phyloP scores from a whole-genome alignment of 108 stramenopile species.

The Pelagomonas calceolata region DNA sequence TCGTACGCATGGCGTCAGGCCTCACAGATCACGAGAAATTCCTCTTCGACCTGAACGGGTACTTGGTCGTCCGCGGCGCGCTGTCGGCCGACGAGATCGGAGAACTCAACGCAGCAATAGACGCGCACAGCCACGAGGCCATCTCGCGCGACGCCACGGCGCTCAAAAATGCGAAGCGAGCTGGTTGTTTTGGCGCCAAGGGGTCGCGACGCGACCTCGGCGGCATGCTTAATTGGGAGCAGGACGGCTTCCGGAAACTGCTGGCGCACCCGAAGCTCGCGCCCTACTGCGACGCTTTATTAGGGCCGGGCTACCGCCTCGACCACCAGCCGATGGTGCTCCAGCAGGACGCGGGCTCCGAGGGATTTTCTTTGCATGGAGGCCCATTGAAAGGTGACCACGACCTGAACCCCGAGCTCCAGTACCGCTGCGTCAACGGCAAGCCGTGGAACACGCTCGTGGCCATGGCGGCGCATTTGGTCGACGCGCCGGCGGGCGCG shows the following conservation, averaged over 20 bases:
- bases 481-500: slow-evolving; percentile 43
- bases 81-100: slow-evolving; percentile 62
- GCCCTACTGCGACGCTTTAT: slow-evolving; percentile 64
- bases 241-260: slow-evolving; percentile 63
- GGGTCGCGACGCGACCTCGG: slow-evolving; percentile 75
- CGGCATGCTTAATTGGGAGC: slow-evolving; percentile 63
- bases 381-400: slow-evolving; percentile 72
- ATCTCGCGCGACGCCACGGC: slow-evolving; percentile 49
- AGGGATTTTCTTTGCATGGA: slow-evolving; percentile 80
- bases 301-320: slow-evolving; percentile 79
- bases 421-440: slow-evolving; percentile 13
- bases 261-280: slow-evolving; percentile 70
- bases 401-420: slow-evolving; percentile 32
- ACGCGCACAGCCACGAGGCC: slow-evolving; percentile 51
- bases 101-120: slow-evolving; percentile 60
- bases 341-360: slow-evolving; percentile 65
- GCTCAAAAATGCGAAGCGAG: slow-evolving; percentile 59
- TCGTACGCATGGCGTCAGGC: too few relatives aligned
- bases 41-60: slow-evolving; percentile 82
- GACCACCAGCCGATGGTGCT: slow-evolving; percentile 77
- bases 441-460: slow-evolving; percentile 9
- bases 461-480: slow-evolving; percentile 4
- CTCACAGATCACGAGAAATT: slow-evolving; percentile 46
- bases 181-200: slow-evolving; percentile 51
- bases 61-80: slow-evolving; percentile 61